Percentiles rank a stretch among this genome's conserved stretches.
Evolutionary conservation across 306 rosid genomes (phyloP).

Genomic region (Senna siamea): DNA sequence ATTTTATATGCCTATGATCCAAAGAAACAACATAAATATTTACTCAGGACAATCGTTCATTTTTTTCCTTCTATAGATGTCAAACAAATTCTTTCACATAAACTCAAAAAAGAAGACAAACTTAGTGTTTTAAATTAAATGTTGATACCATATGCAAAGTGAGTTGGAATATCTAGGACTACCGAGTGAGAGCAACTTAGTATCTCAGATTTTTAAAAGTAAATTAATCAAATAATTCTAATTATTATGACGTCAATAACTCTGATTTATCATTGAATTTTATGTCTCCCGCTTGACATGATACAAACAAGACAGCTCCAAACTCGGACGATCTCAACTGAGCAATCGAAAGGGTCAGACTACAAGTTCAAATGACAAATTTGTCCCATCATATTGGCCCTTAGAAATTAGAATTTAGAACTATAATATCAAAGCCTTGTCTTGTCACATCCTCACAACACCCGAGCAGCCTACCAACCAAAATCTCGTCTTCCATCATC

Average conservation of each 20-base stretch:
- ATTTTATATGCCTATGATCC: too few species aligned
- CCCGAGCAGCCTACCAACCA: background rate
- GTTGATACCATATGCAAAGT: too few species aligned
- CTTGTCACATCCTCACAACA: slow-evolving; percentile 19
- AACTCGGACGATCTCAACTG: background rate
- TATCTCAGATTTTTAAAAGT: too few species aligned
- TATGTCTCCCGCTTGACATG: background rate
- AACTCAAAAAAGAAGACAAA: too few species aligned
- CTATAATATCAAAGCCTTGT: background rate
- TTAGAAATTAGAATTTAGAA: background rate
- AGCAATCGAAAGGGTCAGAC: background rate
- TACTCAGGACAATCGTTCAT: too few species aligned
- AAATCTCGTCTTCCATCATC: background rate
- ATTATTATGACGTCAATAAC: background rate
- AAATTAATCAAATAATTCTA: too few species aligned
- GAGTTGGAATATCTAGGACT: too few species aligned
- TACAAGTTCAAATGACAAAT: slow-evolving; percentile 28
- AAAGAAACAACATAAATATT: too few species aligned
- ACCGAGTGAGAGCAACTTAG: too few species aligned
- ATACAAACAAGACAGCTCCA: background rate
- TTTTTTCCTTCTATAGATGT: too few species aligned
- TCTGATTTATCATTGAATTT: background rate
- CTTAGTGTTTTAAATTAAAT: too few species aligned
- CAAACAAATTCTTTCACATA: too few species aligned
- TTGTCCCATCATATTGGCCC: slow-evolving; percentile 9